These are phyloP conservation scores for Pseudocercospora eumusae DNA, from an alignment of 2,329 filamentous ascomycete species.

Conservation along the genomic window DNA sequence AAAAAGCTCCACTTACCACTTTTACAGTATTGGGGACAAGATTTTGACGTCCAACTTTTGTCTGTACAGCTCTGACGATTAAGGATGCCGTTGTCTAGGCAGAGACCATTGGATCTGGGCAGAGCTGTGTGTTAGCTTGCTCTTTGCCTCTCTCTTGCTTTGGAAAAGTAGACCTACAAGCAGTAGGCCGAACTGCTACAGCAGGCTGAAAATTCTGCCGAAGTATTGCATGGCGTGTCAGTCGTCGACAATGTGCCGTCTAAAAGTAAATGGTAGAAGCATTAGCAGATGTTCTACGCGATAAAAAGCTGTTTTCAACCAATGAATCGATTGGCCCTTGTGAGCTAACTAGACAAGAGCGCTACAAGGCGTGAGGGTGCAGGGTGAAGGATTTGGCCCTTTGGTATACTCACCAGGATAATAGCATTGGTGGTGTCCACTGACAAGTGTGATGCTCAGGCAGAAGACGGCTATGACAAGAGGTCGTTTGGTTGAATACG, in stretches of 20 bases:
- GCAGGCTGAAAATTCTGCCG: constrained; percentile 21
- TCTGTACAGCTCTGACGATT: constrained; percentile 24
- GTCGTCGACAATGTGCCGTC: constrained; percentile 18
- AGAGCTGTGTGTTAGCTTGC: not conserved
- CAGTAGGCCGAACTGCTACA: constrained; percentile 24
- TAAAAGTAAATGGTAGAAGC: no score
- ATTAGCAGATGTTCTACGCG: no score
- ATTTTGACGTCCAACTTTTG: constrained; percentile 18
- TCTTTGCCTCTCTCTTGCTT: no score
- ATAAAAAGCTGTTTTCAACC: no score
- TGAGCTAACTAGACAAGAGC: no score
- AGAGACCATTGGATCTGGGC: constrained; percentile 21
- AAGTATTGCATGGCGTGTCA: constrained; percentile 24
- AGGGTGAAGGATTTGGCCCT: no score
- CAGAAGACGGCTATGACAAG: not conserved
- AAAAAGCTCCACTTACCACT: constrained; percentile 12
- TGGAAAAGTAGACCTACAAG: constrained; percentile 11
- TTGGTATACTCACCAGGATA: no score
- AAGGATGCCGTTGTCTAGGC: constrained; percentile 23
- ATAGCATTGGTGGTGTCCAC: constrained; percentile 21
- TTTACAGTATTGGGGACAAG: constrained; percentile 24
- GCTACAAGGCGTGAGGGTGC: no score
- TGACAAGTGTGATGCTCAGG: not conserved
- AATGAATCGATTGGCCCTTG: no score
- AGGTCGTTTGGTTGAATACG: not conserved